These are phyloP conservation scores for Piper betle DNA, from an alignment of 164 flowering plant genomes.

Conservation along the genomic window DNA sequence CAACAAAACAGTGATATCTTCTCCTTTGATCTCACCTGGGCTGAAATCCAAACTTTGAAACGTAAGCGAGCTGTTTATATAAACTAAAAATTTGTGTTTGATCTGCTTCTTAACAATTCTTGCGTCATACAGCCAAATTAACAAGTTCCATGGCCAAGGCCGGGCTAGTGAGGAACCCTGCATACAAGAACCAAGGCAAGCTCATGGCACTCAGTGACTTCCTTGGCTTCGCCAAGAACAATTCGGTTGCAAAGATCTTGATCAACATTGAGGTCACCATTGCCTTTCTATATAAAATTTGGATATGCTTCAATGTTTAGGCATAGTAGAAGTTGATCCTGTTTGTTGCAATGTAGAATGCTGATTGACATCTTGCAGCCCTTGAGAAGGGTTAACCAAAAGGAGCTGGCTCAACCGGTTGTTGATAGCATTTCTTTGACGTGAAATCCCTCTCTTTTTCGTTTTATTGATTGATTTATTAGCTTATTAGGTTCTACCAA, in stretches of 20 bases:
- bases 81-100: too few species aligned
- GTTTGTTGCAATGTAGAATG: too few species aligned
- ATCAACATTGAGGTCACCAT: conserved; percentile 9
- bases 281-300: too few species aligned
- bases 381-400: too few species aligned
- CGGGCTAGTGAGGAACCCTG: conserved; percentile 25
- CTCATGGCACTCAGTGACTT: conserved; percentile 11
- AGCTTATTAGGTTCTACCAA: too few species aligned
- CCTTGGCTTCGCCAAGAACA: conserved; percentile 10
- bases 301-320: too few species aligned
- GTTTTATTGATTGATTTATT: too few species aligned
- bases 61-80: conserved; percentile 31
- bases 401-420: too few species aligned
- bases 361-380: too few species aligned
- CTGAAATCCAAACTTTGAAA: conserved; percentile 56
- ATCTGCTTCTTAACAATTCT: neutral
- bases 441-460: too few species aligned
- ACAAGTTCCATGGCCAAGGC: conserved; percentile 17
- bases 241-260: conserved; percentile 5
- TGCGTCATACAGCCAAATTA: conserved; percentile 42
- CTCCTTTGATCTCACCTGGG: conserved; percentile 80
- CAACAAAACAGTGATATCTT: conserved; percentile 54
- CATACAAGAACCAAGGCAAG: conserved; percentile 9
- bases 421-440: too few species aligned
- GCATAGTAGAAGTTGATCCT: too few species aligned